Conservation (phyloP, 192 early-diverging fungal genomes). For the Coemansia sp. region DNA sequence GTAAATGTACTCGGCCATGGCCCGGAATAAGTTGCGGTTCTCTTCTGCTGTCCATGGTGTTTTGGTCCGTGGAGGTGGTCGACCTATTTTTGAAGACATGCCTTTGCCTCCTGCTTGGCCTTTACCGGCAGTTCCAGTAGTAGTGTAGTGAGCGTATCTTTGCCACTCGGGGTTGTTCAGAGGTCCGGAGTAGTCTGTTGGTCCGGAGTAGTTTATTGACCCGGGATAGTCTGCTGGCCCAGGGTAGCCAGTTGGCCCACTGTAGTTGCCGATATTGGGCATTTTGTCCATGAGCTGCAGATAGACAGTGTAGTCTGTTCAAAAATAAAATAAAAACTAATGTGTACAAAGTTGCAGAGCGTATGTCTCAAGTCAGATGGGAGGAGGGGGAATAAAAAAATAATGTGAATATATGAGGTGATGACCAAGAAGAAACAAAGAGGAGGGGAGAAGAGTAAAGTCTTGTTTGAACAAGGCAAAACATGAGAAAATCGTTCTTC, state of each 20-base stretch:
- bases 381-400: not conserved
- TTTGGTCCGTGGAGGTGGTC: slow-evolving; percentile 23
- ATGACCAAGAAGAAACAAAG: slow-evolving; percentile 10
- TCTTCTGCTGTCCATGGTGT: slow-evolving; percentile 42
- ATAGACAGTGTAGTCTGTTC: not conserved
- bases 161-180: not conserved
- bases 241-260: not conserved
- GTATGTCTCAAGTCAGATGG: not conserved
- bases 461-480: slow-evolving; percentile 11
- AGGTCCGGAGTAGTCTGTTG: not conserved
- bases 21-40: slow-evolving; percentile 35
- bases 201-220: not conserved
- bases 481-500: not conserved
- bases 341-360: not conserved
- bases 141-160: not conserved
- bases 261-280: not conserved
- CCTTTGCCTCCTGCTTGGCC: not conserved
- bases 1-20: slow-evolving; percentile 55
- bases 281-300: slow-evolving; percentile 2
- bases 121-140: not conserved
- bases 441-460: slow-evolving; percentile 10
- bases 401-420: not conserved
- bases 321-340: not conserved
- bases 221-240: not conserved
- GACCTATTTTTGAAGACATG: not conserved